Evolutionary conservation across 1,284 basidiomycete genomes (phyloP), one percentile per base, ranked within the genome.

Genomic region (Melampsora larici-populina): DNA sequence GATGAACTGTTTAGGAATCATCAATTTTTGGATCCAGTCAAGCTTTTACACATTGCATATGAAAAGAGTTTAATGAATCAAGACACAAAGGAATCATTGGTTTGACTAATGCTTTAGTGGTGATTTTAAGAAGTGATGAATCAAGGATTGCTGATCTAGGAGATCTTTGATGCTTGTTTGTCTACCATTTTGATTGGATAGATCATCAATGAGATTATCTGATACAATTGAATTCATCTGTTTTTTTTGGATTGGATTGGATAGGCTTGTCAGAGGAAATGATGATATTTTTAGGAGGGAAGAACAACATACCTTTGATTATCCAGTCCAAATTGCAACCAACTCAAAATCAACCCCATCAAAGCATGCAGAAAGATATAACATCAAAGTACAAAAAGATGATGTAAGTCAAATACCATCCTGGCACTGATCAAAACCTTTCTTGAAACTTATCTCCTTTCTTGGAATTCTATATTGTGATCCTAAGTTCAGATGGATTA

Each of bases 221-320:
- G 8, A 15, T n/a, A 36, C 21, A 21, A 31, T 36, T 5, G 21
- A 29, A 6, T 18, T 21, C 21, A 9, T 65, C 21, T 31, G 15
- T 1, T 33, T n/a, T 33, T n/a, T 43, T 58, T 26, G n/a, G n/a
- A n/a, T 31, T 31, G 9, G 8, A 33, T 26, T 55, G n/a, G 18
- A 11, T 75, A 79, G 80, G 58, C 79, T 83, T 46, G 82, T 83
- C 33, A 79, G 82, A 6, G 82, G 80, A 26, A 74, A 79, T 69
- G 79, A 82, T 63, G 83, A 81, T 79, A 89, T 91, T 2, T 97
- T 94, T 89, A 88, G 94, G 58, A 92, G 90, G 63, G 89, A 92
- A 75, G 95, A 97, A 90, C 95, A 95, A 89, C 95, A 94, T 87
- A 85, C 91, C 82, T 96, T 97, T 86, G 97, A 97, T 84, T 94